A percentile compares a stretch with the other conserved stretches of the same genome.
phyloP scores from a whole-genome alignment of 805 yeast genomes.

The Myxozyma melibiosi region DNA sequence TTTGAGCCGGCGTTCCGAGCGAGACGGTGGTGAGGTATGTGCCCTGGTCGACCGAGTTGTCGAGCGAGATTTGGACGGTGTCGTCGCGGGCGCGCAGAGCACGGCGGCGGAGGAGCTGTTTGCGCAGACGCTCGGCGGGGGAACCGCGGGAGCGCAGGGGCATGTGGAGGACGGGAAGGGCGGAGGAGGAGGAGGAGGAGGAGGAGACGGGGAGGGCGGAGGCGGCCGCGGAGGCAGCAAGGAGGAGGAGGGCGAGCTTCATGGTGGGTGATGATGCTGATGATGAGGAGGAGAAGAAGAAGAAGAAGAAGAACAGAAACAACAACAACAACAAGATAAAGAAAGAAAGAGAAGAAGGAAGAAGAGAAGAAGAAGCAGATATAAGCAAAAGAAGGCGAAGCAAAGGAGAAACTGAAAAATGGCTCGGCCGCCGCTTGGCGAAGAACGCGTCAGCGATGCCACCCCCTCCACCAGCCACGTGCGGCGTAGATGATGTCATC shows the following conservation, averaged over 20 bases:
- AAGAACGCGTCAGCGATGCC: background rate
- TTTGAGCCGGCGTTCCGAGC: constrained; percentile 62
- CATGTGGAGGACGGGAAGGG: constrained; percentile 9
- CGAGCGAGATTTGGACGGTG: constrained; percentile 30
- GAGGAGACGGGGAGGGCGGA: constrained; percentile 7
- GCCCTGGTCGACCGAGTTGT: constrained; percentile 35
- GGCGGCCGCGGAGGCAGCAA: background rate
- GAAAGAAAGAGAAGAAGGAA: background rate
- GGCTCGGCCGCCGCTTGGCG: background rate
- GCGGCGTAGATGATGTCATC: background rate
- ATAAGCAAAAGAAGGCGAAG: background rate
- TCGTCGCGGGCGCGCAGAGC: constrained; percentile 20
- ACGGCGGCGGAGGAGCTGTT: background rate
- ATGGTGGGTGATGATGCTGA: too few relatives aligned
- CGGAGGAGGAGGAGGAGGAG: background rate
- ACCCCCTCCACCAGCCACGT: background rate
- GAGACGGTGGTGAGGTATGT: constrained; percentile 39
- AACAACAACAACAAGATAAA: too few relatives aligned
- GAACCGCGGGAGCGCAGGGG: constrained; percentile 4
- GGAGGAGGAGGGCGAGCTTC: background rate
- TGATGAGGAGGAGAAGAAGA: background rate
- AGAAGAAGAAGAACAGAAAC: background rate
- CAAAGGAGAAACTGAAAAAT: background rate
- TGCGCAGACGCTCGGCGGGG: constrained; percentile 17
- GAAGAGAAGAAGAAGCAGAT: background rate